phyloP scores from a whole-genome alignment of 2,329 filamentous ascomycete species.

The Aureobasidium sp. region DNA sequence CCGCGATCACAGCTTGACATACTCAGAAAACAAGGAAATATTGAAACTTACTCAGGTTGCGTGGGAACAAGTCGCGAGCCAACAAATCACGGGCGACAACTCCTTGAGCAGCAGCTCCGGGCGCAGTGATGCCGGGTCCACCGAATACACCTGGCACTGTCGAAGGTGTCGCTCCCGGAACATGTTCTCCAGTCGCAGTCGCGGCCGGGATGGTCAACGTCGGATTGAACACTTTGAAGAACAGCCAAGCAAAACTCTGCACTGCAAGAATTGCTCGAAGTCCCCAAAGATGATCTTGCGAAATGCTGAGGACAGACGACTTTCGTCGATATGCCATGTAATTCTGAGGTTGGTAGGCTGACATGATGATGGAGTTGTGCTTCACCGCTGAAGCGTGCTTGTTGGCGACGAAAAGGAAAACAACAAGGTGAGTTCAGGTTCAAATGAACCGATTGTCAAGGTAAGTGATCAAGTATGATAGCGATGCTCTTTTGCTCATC shows the following conservation, averaged over 20 bases:
- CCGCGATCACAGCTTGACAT: slow-evolving; percentile 22
- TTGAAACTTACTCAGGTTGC: slow-evolving; percentile 2
- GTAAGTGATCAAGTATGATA: not conserved
- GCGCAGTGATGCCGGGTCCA: not conserved
- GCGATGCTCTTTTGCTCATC: not conserved
- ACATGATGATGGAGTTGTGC: not conserved
- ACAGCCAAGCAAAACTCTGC: slow-evolving; percentile 40
- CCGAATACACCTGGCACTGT: slow-evolving; percentile 4
- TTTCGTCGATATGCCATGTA: slow-evolving; percentile 12
- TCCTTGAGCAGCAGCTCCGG: not conserved
- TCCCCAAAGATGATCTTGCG: slow-evolving; percentile 34
- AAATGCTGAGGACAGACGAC: slow-evolving; percentile 6
- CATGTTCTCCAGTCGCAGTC: slow-evolving; percentile 10
- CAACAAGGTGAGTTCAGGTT: slow-evolving; percentile 6
- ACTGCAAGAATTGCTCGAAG: slow-evolving; percentile 40
- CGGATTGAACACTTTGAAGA: slow-evolving; percentile 41
- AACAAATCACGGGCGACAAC: not conserved
- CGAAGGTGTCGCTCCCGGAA: not conserved
- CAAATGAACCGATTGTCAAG: not conserved
- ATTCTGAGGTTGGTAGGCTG: not conserved
- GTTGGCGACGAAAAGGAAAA: not conserved
- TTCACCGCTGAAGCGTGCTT: slow-evolving; percentile 4
- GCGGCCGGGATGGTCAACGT: slow-evolving; percentile 22
- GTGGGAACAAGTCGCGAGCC: not conserved
- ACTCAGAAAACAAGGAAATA: slow-evolving; percentile 26